phyloP scores from a whole-genome alignment of 371 early-diverging fungal genomes.

The Rhizomucor miehei region DNA sequence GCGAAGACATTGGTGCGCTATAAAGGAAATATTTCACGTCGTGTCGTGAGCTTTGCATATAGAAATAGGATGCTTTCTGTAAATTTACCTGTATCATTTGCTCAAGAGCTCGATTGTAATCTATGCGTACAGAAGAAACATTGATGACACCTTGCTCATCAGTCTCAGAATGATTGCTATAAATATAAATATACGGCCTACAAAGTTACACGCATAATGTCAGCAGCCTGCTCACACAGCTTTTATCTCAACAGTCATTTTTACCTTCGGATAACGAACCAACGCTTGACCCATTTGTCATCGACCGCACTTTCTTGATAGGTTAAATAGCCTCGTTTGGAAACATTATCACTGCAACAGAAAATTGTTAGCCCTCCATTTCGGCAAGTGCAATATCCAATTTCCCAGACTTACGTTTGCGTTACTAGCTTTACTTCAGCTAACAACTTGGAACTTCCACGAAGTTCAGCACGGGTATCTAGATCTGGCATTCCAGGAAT shows the following conservation, averaged over 20 bases:
- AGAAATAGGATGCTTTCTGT: background rate
- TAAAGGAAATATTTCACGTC: conserved; percentile 7
- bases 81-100: conserved; percentile 61
- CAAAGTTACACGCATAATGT: background rate
- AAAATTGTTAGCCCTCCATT: too few species aligned
- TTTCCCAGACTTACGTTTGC: conserved; percentile 49
- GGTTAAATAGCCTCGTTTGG: conserved; percentile 62
- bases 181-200: conserved; percentile 82
- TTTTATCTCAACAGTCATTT: background rate
- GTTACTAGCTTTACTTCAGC: conserved; percentile 57
- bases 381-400: too few species aligned
- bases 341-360: conserved; percentile 49
- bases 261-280: conserved; percentile 80
- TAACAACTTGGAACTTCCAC: conserved; percentile 38
- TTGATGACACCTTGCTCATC: conserved; percentile 76
- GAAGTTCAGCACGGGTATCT: conserved; percentile 24
- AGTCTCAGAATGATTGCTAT: conserved; percentile 59
- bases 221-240: background rate
- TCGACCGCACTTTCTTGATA: conserved; percentile 60
- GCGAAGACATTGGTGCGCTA: conserved; percentile 73
- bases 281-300: conserved; percentile 75
- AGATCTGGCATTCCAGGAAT: conserved; percentile 19
- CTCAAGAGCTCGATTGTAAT: conserved; percentile 65
- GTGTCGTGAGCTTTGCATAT: background rate
- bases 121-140: conserved; percentile 68